A percentile compares a stretch with the other conserved stretches of the same genome.
Evolutionary conservation across 148 eudicot genomes (phyloP).

Genomic region (Rhododendron henanense): DNA sequence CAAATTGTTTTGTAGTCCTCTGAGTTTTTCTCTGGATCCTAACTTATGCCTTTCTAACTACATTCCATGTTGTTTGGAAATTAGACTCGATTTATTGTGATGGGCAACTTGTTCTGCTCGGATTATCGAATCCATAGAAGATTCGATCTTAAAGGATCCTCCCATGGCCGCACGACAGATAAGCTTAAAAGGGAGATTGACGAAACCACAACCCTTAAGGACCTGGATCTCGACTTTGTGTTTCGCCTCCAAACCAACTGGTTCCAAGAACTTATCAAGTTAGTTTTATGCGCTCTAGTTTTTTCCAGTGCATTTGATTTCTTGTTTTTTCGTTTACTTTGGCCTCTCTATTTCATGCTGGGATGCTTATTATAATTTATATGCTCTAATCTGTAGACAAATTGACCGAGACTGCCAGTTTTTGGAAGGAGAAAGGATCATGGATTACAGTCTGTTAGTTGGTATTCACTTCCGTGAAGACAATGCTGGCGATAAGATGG

Average conservation of each 20-base stretch:
- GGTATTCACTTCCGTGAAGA: constrained; percentile 91
- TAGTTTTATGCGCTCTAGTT: constrained; percentile 21
- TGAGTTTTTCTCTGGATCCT: background rate
- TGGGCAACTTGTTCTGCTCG: constrained; percentile 96
- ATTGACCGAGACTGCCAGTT: constrained; percentile 92
- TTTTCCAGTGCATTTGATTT: background rate
- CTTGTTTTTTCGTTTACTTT: background rate
- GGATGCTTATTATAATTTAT: background rate
- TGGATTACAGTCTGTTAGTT: constrained; percentile 96
- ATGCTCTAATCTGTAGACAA: constrained; percentile 43
- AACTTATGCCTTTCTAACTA: background rate
- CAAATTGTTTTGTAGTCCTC: background rate
- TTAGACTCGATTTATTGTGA: constrained; percentile 89
- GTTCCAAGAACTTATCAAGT: constrained; percentile 93
- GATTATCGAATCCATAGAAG: constrained; percentile 87
- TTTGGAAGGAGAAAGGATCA: constrained; percentile 80
- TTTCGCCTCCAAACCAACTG: constrained; percentile 80
- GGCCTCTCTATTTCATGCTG: background rate
- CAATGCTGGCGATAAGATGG: constrained; percentile 70
- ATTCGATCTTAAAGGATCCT: constrained; percentile 93
- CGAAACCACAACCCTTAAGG: constrained; percentile 95
- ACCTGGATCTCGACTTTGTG: constrained; percentile 84
- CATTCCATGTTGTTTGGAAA: background rate
- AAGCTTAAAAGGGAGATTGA: constrained; percentile 83
- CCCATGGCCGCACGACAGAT: constrained; percentile 81